Percentiles rank a stretch among this genome's conserved stretches.
phyloP scores from a whole-genome alignment of 306 rosid genomes.

The Trichosanthes cucumerina region DNA sequence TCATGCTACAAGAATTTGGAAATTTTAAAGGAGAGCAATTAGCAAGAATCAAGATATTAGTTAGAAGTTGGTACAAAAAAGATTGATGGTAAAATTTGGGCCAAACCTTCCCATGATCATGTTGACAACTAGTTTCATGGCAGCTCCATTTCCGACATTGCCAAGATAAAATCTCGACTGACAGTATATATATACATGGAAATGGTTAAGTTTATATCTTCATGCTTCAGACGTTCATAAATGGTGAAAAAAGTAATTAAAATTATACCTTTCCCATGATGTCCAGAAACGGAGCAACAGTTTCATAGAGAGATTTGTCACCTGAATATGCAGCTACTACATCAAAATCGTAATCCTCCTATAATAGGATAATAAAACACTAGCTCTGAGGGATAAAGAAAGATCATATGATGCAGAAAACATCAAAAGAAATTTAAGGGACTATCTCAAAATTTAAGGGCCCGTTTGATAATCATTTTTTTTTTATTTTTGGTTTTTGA shows the following conservation, averaged over 20 bases:
- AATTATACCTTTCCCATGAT: conserved; percentile 84
- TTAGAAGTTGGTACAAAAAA: background rate
- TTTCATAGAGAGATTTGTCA: conserved; percentile 66
- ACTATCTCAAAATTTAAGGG: background rate
- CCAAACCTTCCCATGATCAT: conserved; percentile 96
- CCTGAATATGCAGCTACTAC: conserved; percentile 45
- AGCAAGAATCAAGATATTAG: background rate
- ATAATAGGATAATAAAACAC: background rate
- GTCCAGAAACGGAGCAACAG: conserved; percentile 56
- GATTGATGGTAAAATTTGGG: background rate
- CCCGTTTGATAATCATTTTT: too few relatives aligned
- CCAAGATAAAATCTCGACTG: conserved; percentile 94
- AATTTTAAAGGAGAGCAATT: conserved; percentile 1
- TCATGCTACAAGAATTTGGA: conserved; percentile 52
- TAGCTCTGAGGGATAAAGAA: conserved; percentile 8
- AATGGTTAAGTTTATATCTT: background rate
- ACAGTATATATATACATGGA: background rate
- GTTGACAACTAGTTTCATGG: conserved; percentile 93
- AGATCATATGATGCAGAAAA: background rate
- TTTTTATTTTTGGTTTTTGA: too few relatives aligned
- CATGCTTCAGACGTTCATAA: background rate
- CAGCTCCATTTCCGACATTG: conserved; percentile 93
- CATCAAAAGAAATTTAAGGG: background rate
- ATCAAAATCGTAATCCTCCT: conserved; percentile 19
- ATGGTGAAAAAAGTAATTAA: background rate